Evolutionary conservation across 495 filamentous ascomycete species (phyloP).

Genomic region (Pseudevernia furfuracea): DNA sequence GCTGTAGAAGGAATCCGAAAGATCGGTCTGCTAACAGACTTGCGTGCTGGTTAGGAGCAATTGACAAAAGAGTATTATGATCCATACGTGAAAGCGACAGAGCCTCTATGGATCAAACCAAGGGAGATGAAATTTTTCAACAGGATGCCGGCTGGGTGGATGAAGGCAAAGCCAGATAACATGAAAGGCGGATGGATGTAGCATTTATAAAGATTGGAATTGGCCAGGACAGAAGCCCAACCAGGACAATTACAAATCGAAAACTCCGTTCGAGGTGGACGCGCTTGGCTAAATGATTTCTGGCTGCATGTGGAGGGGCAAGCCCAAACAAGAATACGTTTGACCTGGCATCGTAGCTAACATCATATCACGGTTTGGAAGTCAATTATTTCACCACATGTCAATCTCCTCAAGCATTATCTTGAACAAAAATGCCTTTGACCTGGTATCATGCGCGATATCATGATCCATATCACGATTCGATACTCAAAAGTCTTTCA

Average conservation of each 20-base stretch:
- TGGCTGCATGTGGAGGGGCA: neutral
- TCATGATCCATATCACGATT: neutral
- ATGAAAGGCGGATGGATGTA: neutral
- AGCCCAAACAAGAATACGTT: no score
- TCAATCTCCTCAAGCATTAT: neutral
- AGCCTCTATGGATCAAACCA: constrained; percentile 43
- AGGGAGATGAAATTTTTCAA: constrained; percentile 36
- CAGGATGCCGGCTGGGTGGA: constrained; percentile 24
- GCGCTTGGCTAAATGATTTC: neutral
- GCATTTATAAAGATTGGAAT: neutral
- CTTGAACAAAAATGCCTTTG: neutral
- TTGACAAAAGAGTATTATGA: constrained; percentile 45
- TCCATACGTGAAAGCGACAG: constrained; percentile 40
- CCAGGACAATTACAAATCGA: neutral
- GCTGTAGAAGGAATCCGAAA: neutral
- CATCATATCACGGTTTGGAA: no score
- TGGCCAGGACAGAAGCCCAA: neutral
- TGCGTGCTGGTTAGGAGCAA: constrained; percentile 34
- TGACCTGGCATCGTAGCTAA: no score
- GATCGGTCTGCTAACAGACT: neutral
- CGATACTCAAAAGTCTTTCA: neutral
- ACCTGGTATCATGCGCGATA: neutral
- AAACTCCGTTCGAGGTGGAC: neutral
- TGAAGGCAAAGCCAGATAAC: neutral
- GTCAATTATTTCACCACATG: no score